These are phyloP conservation scores for Rhodotorula sp. DNA, from an alignment of 1,284 basidiomycete species.

Conservation along the genomic window DNA sequence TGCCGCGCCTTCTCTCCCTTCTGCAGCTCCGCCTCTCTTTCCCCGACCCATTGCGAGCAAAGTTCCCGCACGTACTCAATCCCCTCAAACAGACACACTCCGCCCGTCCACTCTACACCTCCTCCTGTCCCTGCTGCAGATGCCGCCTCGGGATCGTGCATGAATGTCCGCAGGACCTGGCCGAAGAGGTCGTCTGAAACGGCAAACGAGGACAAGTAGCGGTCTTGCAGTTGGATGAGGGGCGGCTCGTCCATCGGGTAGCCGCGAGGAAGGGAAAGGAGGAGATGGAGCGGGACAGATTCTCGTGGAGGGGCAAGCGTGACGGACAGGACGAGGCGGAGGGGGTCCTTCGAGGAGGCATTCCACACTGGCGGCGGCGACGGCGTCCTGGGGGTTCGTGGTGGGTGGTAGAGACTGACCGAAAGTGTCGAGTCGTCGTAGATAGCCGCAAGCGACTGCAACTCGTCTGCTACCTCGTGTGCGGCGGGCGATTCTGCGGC, in stretches of 20 bases:
- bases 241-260: conserved; percentile 31
- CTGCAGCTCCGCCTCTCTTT: conserved; percentile 17
- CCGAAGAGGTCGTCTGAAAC: conserved; percentile 27
- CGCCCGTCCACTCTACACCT: conserved; percentile 24
- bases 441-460: conserved; percentile 29
- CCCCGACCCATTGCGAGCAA: conserved; percentile 24
- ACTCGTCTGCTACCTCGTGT: conserved; percentile 28
- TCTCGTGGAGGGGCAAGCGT: conserved; percentile 18
- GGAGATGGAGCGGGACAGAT: conserved; percentile 18
- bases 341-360: conserved; percentile 7
- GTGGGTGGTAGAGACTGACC: conserved; percentile 6
- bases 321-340: conserved; percentile 22
- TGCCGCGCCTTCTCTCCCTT: conserved; percentile 10
- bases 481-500: neutral
- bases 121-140: neutral
- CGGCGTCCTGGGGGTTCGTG: neutral
- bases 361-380: conserved; percentile 11
- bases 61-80: conserved; percentile 29
- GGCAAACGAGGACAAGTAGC: conserved; percentile 25
- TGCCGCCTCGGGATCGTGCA: conserved; percentile 23
- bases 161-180: conserved; percentile 23
- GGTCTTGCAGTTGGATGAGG: conserved; percentile 30
- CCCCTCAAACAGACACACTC: conserved; percentile 34
- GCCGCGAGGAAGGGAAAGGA: conserved; percentile 29
- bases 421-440: conserved; percentile 8